Evolutionary conservation across 805 yeast genomes (phyloP).

Genomic region (Metschnikowia baotianmanensis): DNA sequence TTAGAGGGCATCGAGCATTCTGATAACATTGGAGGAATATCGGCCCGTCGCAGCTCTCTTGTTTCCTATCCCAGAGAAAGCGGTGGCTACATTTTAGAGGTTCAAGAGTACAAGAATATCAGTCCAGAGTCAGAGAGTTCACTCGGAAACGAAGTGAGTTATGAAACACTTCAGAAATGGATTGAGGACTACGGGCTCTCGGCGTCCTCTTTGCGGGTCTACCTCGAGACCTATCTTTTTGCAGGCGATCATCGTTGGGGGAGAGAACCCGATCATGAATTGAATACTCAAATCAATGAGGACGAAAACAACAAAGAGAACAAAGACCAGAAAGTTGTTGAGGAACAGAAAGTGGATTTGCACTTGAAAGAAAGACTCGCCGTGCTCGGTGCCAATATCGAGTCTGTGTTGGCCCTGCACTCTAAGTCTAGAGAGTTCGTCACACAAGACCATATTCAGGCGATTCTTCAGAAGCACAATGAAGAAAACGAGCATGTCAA

Average conservation of each 20-base stretch:
- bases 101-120: background rate
- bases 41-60: background rate
- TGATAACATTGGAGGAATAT: too few relatives aligned
- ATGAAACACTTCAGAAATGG: conserved; percentile 10
- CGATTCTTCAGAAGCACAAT: background rate
- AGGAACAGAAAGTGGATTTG: too few relatives aligned
- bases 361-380: conserved; percentile 5
- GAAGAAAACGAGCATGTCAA: background rate
- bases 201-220: conserved; percentile 9
- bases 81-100: background rate
- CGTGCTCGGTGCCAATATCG: conserved; percentile 4
- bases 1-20: too few relatives aligned
- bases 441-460: background rate
- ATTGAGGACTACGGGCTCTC: conserved; percentile 11
- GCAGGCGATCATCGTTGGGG: conserved; percentile 11
- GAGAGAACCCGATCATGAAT: background rate
- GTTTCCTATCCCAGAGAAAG: background rate
- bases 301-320: background rate
- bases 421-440: too few relatives aligned
- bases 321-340: too few relatives aligned
- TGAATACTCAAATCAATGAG: background rate
- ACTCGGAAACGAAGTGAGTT: conserved; percentile 6
- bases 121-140: background rate
- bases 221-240: conserved; percentile 8
- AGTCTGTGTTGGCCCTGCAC: conserved; percentile 2